Base-by-base conservation (phyloP, 2,329 filamentous ascomycete species). In the Coleophoma eucalyptorum region DNA sequence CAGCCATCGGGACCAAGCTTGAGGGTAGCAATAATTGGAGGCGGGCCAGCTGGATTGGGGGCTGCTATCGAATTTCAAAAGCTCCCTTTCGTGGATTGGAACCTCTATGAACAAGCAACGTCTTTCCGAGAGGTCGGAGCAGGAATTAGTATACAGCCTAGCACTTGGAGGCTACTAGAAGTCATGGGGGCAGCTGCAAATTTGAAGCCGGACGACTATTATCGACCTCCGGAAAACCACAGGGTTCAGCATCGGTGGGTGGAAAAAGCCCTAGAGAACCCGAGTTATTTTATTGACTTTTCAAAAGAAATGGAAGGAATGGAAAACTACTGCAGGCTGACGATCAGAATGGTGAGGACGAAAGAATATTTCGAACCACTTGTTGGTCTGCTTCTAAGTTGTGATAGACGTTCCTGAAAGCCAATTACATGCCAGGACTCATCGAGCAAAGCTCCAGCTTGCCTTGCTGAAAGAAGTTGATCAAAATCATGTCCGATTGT, bases 1-100 rank as follows among this genome's bases (percentile, higher is more conserved):
- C n/a, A 35, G 8, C 31, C 19, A 33, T 4, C 26, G 10, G 41
- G 3, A 13, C n/a, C 48, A 20, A 47, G 43, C 13, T 41, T 55
- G 3, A 48, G 46, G 38, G 51, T 55, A 8, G 52, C 53, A 34
- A 55, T 55, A 13, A 53, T 55, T 13, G 53, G 53, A 3, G 51
- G 37, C 4, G 53, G 53, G 11, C 53, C 53, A 3, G 53, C 51
- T 43, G 53, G 53, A 21, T 34, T 50, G 16, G 49, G 43, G 10
- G 43, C 46, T 32, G 49, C 49, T 2, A 46, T 46, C 7, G 49
- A 50, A 40, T 46, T 50, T 18, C 44, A 7, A n/a, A 46, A 35
- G 20, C 43, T 46, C 6, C 43, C 43, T n/a, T 46, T 46, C 20
- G 43, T 46, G 43, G 13, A 46, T 34, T 46, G 43, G 43, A 32